Evolutionary conservation across 176 grass and related monocot genomes (phyloP), one percentile per base, ranked within the genome.

Genomic region (Guadua angustifolia): DNA sequence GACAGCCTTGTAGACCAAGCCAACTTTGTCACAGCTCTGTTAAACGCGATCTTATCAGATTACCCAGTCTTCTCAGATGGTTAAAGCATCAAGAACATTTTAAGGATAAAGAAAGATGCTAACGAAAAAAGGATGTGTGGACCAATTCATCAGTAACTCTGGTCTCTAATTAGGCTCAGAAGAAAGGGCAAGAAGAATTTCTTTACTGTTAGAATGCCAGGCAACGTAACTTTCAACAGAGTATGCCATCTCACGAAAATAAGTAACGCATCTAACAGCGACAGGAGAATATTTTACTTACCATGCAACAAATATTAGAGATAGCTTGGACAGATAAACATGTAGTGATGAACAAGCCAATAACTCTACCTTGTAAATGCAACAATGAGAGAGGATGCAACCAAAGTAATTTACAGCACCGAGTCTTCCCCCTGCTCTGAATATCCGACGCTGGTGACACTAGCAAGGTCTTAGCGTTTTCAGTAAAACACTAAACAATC

Each of bases 341-440:
- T 77, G 44, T 47, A 72, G 44, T 39, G 22, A 47, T 63, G 60
- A 13, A 43, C 35, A 51, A 57, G 16, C 35, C 39, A 78, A 86
- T 26, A 24, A 82, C 40, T 24, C 51, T 63, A 49, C 88, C 78
- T 71, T 82, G 88, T 82, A 49, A 64, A 56, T 82, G 78, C 52
- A 82, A 3, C 56, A 13, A 49, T n/a, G 46, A 9, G 25, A 63
- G 22, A 71, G 35, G 44, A 85, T 63, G 6, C 35, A 4, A 42
- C 52, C 77, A 84, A 80, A 58, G 18, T 4, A 18, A 16, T 29
- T 84, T 33, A 66, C 39, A 66, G 6, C 15, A 67, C 50, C 16
- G 50, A 65, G 47, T 79, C 38, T 56, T 79, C 42, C 29, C n/a
- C 25, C 38, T 18, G n/a, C 6, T 36, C 12, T 17, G 78, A 82